Conservation (phyloP, 371 early-diverging fungal species). For the Catenaria anguillulae region DNA sequence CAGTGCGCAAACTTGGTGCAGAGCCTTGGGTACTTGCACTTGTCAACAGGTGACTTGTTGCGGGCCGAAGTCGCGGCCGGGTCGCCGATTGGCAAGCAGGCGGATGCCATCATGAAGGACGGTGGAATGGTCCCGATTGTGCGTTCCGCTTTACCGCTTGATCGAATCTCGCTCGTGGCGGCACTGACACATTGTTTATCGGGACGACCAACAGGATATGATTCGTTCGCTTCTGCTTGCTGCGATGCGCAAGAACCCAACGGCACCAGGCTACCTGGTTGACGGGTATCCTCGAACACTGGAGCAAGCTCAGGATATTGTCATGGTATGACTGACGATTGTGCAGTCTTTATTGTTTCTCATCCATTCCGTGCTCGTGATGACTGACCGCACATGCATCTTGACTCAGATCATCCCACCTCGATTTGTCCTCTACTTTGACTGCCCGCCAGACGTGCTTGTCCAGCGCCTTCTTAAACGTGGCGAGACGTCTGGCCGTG, state of each 20-base stretch:
- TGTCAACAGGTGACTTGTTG: constrained; percentile 31
- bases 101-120: background rate
- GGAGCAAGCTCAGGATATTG: constrained; percentile 14
- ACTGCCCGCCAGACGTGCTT: constrained; percentile 18
- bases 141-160: no score
- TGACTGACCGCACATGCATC: no score
- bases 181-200: no score
- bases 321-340: no score
- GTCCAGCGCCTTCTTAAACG: constrained; percentile 23
- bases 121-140: constrained; percentile 12
- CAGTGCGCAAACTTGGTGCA: constrained; percentile 35
- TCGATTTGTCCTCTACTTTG: constrained; percentile 26
- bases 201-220: constrained; percentile 16
- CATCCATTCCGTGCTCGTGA: no score
- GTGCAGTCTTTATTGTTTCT: no score
- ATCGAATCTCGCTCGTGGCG: no score
- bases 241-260: constrained; percentile 7
- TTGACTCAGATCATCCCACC: constrained; percentile 18
- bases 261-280: constrained; percentile 11
- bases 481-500: constrained; percentile 28
- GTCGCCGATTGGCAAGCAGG: constrained; percentile 7
- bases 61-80: constrained; percentile 16
- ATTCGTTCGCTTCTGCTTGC: constrained; percentile 16
- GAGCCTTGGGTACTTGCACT: constrained; percentile 16
- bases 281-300: constrained; percentile 17